phyloP scores from a whole-genome alignment of 2,329 filamentous ascomycete genomes.

The Fusarium caatingaense region DNA sequence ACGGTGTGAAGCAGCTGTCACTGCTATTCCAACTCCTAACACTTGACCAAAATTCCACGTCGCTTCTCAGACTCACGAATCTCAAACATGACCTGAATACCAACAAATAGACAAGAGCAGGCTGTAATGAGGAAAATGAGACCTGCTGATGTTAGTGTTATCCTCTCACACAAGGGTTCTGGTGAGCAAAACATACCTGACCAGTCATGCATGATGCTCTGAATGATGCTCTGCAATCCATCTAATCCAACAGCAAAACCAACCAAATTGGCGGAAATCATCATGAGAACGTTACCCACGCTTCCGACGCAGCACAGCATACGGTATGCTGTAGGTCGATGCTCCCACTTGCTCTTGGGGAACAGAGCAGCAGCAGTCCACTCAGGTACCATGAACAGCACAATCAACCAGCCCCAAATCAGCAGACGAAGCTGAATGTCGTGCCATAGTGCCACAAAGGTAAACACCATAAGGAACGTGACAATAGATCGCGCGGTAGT shows the following conservation, averaged over 20 bases:
- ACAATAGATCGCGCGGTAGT: constrained; percentile 68
- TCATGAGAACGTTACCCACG: constrained; percentile 88
- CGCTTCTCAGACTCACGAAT: constrained; percentile 86
- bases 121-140: constrained; percentile 77
- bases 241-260: constrained; percentile 95
- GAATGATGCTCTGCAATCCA: constrained; percentile 80
- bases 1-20: constrained; percentile 6
- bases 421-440: constrained; percentile 92
- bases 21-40: constrained; percentile 57
- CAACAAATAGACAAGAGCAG: constrained; percentile 82
- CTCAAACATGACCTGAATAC: constrained; percentile 96
- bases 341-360: constrained; percentile 76
- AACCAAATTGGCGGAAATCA: constrained; percentile 95
- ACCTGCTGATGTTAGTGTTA: constrained; percentile 59
- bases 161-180: neutral
- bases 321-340: constrained; percentile 77
- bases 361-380: constrained; percentile 78
- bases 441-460: constrained; percentile 97
- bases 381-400: constrained; percentile 93
- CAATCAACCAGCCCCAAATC: constrained; percentile 97
- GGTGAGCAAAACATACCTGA: constrained; percentile 62
- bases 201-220: constrained; percentile 80
- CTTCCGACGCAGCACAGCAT: constrained; percentile 83
- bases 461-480: constrained; percentile 89
- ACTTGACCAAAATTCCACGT: constrained; percentile 85